phyloP scores from a whole-genome alignment of 2,329 filamentous ascomycete species.

The Alternaria alternata region DNA sequence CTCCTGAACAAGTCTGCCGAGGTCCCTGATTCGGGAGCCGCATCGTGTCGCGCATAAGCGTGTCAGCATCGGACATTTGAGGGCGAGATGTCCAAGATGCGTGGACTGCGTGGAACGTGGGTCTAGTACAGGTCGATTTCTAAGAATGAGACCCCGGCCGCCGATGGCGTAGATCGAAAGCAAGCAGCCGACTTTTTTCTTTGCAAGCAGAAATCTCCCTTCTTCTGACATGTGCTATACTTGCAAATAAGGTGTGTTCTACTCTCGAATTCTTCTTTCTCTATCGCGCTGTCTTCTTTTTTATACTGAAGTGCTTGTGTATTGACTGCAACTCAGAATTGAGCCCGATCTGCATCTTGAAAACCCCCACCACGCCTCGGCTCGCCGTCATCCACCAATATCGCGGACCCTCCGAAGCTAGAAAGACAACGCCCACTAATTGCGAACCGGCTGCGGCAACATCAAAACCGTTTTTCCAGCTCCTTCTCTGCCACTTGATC shows the following conservation, averaged over 20 bases:
- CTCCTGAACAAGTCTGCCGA: conserved; percentile 2
- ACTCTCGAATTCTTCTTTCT: neutral
- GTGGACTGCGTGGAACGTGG: conserved; percentile 13
- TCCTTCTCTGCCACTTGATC: conserved; percentile 19
- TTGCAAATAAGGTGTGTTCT: conserved; percentile 15
- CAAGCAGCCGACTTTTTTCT: conserved; percentile 20
- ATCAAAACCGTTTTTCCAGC: conserved; percentile 23
- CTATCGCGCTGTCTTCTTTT: conserved; percentile 5
- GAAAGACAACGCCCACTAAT: conserved; percentile 28
- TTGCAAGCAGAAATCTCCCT: conserved; percentile 19
- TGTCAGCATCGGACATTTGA: conserved; percentile 20
- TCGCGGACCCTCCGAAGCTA: conserved; percentile 29
- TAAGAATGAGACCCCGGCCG: conserved; percentile 27
- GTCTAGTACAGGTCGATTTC: conserved; percentile 35
- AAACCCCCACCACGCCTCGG: conserved; percentile 24
- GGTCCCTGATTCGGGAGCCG: conserved; percentile 22
- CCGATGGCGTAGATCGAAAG: conserved; percentile 31
- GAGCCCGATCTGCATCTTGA: conserved; percentile 13
- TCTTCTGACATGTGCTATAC: conserved; percentile 15
- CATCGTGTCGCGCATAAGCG: conserved; percentile 8
- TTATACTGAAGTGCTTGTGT: conserved; percentile 9
- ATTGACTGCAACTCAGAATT: conserved; percentile 15
- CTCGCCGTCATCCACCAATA: conserved; percentile 24
- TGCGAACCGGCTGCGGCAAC: conserved; percentile 18
- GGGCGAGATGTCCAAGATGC: conserved; percentile 3